Percentiles rank a stretch among this genome's conserved stretches.
These are phyloP conservation scores for Sphaerulina musiva DNA, from an alignment of 2,329 filamentous ascomycete species.

Conservation along the genomic window DNA sequence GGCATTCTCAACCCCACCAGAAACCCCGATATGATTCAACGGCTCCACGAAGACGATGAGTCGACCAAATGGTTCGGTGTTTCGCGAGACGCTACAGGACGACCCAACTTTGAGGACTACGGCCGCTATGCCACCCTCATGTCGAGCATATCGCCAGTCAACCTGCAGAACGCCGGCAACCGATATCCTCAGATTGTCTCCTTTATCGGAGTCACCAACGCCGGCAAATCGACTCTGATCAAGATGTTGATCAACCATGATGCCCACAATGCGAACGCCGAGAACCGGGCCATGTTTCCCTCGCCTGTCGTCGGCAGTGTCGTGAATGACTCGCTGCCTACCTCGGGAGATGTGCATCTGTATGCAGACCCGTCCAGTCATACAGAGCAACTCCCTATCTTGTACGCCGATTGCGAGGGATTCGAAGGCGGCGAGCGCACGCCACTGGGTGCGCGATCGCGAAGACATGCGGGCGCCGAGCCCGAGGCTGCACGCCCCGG, in stretches of 20 bases:
- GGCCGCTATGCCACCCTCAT: constrained; percentile 43
- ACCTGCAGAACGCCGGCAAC: constrained; percentile 20
- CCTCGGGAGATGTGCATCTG: constrained; percentile 48
- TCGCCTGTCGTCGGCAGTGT: constrained; percentile 43
- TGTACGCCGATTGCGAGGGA: constrained; percentile 50
- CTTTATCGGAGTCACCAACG: constrained; percentile 35
- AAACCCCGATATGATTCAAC: constrained; percentile 29
- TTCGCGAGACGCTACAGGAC: constrained; percentile 27
- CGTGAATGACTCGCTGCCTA: constrained; percentile 38
- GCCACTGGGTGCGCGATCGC: constrained; percentile 31
- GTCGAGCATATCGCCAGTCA: constrained; percentile 29
- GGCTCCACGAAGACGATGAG: constrained; percentile 34
- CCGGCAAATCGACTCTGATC: constrained; percentile 48
- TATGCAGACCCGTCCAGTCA: constrained; percentile 45
- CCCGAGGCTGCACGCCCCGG: constrained; percentile 10
- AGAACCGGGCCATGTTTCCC: constrained; percentile 31
- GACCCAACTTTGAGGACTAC: constrained; percentile 38
- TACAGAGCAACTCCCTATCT: constrained; percentile 37
- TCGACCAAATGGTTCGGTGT: constrained; percentile 38
- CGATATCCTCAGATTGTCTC: constrained; percentile 33
- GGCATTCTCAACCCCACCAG: constrained; percentile 27
- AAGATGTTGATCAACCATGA: constrained; percentile 44
- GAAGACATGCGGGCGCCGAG: constrained; percentile 18
- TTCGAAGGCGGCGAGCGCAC: constrained; percentile 45
- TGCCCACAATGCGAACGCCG: constrained; percentile 20